These are phyloP conservation scores for Coemansia asiatica DNA, from an alignment of 192 early-diverging fungal genomes.

Conservation along the genomic window DNA sequence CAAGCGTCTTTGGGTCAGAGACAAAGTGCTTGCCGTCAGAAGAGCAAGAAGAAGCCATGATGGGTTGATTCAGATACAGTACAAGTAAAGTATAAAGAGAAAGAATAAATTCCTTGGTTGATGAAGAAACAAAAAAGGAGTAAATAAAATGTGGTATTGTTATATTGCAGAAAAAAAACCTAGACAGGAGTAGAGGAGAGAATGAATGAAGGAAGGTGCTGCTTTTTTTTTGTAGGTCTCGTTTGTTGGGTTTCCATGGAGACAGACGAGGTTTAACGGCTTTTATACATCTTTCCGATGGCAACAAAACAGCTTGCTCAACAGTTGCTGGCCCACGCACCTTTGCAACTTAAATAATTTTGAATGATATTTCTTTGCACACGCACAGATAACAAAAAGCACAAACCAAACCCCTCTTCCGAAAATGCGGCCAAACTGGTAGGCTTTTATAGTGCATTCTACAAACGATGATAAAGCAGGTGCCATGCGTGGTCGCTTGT, in stretches of 20 bases:
- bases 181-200: too few relatives aligned
- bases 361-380: too few relatives aligned
- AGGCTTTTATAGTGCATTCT: background rate
- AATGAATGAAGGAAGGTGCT: background rate
- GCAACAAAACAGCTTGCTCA: too few relatives aligned
- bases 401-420: slow-evolving; percentile 6
- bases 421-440: background rate
- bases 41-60: slow-evolving; percentile 19
- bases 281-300: background rate
- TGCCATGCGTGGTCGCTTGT: background rate
- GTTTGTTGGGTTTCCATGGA: too few relatives aligned
- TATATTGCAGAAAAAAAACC: too few relatives aligned
- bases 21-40: slow-evolving; percentile 59
- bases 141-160: background rate
- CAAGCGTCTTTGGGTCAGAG: slow-evolving; percentile 61
- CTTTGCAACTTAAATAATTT: too few relatives aligned
- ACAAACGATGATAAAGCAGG: background rate
- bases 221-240: background rate
- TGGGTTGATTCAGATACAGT: background rate
- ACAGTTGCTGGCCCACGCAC: too few relatives aligned
- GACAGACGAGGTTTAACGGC: background rate
- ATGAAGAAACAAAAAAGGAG: background rate
- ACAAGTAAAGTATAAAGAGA: background rate
- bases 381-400: background rate
- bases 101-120: background rate